Evolutionary conservation across 2,329 filamentous ascomycete genomes (phyloP).

Genomic region (Cladophialophora exuberans): DNA sequence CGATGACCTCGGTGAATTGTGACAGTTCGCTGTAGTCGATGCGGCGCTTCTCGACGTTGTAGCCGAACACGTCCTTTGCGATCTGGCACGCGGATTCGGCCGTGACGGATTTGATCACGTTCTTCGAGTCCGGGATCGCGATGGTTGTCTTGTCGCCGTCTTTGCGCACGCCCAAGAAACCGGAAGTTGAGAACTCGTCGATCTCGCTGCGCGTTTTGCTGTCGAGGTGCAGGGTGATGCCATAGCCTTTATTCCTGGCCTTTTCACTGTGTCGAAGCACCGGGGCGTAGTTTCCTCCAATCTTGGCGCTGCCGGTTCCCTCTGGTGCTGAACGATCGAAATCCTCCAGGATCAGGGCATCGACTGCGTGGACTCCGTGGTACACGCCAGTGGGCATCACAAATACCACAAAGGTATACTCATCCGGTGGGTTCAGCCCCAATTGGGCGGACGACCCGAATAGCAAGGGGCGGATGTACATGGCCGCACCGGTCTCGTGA

Average conservation of each 20-base stretch:
- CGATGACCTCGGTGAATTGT: constrained; percentile 78
- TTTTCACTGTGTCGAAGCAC: constrained; percentile 85
- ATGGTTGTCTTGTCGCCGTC: constrained; percentile 63
- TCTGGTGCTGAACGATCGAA: constrained; percentile 93
- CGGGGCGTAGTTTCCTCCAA: constrained; percentile 94
- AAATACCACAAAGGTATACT: constrained; percentile 89
- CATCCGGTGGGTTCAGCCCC: constrained; percentile 82
- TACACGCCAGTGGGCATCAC: constrained; percentile 93
- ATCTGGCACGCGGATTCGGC: constrained; percentile 78
- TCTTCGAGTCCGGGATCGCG: constrained; percentile 83
- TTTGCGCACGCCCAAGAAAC: constrained; percentile 79
- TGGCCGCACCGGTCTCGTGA: constrained; percentile 81
- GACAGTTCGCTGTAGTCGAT: constrained; percentile 64
- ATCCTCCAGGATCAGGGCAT: constrained; percentile 83
- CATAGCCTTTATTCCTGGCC: constrained; percentile 76
- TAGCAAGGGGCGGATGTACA: constrained; percentile 89
- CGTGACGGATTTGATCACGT: constrained; percentile 86
- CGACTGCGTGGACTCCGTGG: constrained; percentile 85
- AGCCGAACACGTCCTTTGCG: constrained; percentile 72
- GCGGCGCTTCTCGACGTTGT: constrained; percentile 76
- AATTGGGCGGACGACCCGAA: constrained; percentile 88
- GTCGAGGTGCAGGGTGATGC: constrained; percentile 94
- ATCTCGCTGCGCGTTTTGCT: constrained; percentile 81
- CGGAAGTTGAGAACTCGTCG: constrained; percentile 94
- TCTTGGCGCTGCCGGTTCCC: constrained; percentile 87